Evolutionary conservation across 371 early-diverging fungal species (phyloP), one percentile per base, ranked within the genome.

Genomic region (Mortierella sp.): DNA sequence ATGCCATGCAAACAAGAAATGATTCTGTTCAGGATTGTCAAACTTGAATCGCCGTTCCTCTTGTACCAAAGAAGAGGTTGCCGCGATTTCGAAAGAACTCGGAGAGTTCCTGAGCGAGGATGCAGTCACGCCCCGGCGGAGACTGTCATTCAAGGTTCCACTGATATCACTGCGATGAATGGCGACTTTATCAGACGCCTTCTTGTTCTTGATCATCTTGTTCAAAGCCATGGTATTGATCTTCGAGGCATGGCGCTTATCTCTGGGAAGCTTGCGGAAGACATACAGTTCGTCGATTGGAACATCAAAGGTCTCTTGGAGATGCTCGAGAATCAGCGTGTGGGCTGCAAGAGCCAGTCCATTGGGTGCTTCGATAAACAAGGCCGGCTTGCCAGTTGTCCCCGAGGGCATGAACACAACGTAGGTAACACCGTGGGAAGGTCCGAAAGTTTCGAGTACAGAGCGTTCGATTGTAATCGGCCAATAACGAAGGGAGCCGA

Each of bases 191-290:
- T 68, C 65, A 4, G 76, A 54, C 24, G 70, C 65, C 55, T 74
- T 74, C 26, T 69, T 68, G 42, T 65, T 57, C 54, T 65, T 74
- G 51, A 69, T 74, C 66, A 74, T 57, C 48, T 74, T 74, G 21
- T 49, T 57, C 45, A 74, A n/a, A 8, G 76, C 76, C 76, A 74
- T 74, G 9, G 76, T 74, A 55, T 74, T 74, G 62, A 74, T 74
- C 66, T 74, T 74, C 50, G 76, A 74, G 21, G 62, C 76, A 39
- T 74, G 76, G 30, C 76, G 69, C 62, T 74, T 74, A 50, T 74
- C 76, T 14, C 76, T 54, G 2, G 76, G 76, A 28, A 74, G 65
- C 55, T 74, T 69, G 61, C 76, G 76, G 69, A 74, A 69, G 47
- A 74, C 76, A 7, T 74, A 65, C 13, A 74, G 63, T 51, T 74